Conservation (phyloP, 1,139 yeast species). For the Lizanozyma gosingica region DNA sequence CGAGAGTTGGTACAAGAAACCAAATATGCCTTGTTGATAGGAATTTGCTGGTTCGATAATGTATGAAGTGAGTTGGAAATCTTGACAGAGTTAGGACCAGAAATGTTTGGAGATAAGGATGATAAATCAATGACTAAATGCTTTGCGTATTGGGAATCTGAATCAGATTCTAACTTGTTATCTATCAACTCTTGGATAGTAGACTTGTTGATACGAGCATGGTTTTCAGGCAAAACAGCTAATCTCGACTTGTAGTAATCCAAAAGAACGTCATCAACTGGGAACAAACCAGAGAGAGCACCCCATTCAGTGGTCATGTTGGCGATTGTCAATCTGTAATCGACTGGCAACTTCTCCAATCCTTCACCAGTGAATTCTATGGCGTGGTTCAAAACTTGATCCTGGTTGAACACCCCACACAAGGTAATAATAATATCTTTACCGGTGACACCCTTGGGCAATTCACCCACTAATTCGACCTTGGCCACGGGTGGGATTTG, state of each 20-base stretch:
- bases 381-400: constrained; percentile 94
- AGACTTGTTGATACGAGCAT: constrained; percentile 68
- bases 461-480: constrained; percentile 74
- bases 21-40: constrained; percentile 86
- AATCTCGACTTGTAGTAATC: constrained; percentile 72
- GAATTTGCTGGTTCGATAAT: constrained; percentile 61
- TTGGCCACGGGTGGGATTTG: constrained; percentile 98
- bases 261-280: constrained; percentile 72
- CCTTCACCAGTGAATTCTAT: constrained; percentile 94
- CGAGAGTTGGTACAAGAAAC: constrained; percentile 98
- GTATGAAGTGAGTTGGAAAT: constrained; percentile 72
- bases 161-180: constrained; percentile 48
- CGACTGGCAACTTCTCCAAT: constrained; percentile 63
- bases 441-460: constrained; percentile 87
- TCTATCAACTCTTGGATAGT: constrained; percentile 44
- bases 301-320: constrained; percentile 99
- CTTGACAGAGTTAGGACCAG: constrained; percentile 97
- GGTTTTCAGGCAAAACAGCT: constrained; percentile 54
- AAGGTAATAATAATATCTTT: constrained; percentile 94
- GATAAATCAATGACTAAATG: constrained; percentile 71
- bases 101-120: constrained; percentile 82
- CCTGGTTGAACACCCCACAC: constrained; percentile 92
- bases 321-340: constrained; percentile 91
- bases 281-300: constrained; percentile 92
- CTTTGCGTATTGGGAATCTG: constrained; percentile 80